Evolutionary conservation across 768 basidiomycete genomes (phyloP).

Genomic region (Russula virescens): DNA sequence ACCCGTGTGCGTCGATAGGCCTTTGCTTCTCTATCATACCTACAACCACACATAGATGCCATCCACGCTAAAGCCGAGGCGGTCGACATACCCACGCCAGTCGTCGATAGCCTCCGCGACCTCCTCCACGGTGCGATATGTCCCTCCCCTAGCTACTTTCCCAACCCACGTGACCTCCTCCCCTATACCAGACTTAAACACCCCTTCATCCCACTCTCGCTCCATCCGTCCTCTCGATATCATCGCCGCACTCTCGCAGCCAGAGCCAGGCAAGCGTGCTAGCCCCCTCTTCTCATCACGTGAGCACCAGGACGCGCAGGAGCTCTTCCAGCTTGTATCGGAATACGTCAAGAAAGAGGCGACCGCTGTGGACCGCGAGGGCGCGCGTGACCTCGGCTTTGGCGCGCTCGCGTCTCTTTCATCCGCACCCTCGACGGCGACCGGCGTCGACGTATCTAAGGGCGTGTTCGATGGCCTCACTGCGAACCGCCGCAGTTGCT

Average conservation of each 20-base stretch:
- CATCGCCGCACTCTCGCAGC: conserved; percentile 59
- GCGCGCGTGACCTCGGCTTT: conserved; percentile 63
- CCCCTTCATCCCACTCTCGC: conserved; percentile 48
- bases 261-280: conserved; percentile 43
- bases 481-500: conserved; percentile 83
- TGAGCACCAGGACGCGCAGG: conserved; percentile 97
- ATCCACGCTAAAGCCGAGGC: conserved; percentile 73
- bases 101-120: conserved; percentile 73
- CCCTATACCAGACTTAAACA: conserved; percentile 50
- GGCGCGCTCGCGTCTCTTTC: conserved; percentile 42
- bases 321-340: conserved; percentile 91
- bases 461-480: conserved; percentile 87
- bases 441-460: conserved; percentile 42
- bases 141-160: background rate
- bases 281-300: conserved; percentile 75
- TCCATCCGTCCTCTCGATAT: conserved; percentile 69
- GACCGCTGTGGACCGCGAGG: conserved; percentile 65
- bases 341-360: conserved; percentile 86
- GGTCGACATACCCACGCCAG: conserved; percentile 78
- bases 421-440: conserved; percentile 21
- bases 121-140: conserved; percentile 53
- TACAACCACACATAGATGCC: conserved; percentile 72
- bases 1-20: conserved; percentile 47
- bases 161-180: background rate
- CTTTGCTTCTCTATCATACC: conserved; percentile 77